Evolutionary conservation across 768 basidiomycete genomes (phyloP).

Genomic region (Leccinellum albellum): DNA sequence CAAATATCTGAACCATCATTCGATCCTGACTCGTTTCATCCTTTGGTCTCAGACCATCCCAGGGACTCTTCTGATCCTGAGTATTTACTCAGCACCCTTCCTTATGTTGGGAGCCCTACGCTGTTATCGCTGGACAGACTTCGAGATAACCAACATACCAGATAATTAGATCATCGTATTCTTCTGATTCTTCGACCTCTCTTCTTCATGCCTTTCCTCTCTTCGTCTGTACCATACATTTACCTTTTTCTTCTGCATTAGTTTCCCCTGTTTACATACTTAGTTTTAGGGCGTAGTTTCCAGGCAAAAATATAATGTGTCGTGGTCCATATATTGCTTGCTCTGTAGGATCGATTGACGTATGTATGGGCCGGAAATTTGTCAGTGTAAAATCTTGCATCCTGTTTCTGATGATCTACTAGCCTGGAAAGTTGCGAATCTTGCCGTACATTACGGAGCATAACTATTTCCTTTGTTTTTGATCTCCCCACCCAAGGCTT

Average conservation of each 20-base stretch:
- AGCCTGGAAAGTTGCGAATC: background rate
- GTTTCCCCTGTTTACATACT: background rate
- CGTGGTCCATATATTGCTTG: background rate
- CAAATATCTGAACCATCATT: background rate
- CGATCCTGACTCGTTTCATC: background rate
- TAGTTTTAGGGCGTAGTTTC: background rate
- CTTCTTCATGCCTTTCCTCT: background rate
- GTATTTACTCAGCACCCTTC: background rate
- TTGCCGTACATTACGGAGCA: background rate
- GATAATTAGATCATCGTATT: background rate
- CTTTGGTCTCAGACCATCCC: constrained; percentile 2
- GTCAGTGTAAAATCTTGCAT: background rate
- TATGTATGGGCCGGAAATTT: background rate
- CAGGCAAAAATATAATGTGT: background rate
- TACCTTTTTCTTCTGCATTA: background rate
- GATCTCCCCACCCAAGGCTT: background rate
- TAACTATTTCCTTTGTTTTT: background rate
- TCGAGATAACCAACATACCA: background rate
- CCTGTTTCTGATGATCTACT: background rate
- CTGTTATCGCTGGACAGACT: constrained; percentile 2
- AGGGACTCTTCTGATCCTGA: background rate
- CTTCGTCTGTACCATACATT: background rate
- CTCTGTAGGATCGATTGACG: background rate
- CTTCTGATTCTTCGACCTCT: background rate
- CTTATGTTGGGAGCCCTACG: constrained; percentile 3